These are phyloP conservation scores for Phytophthora foliorum DNA, from an alignment of 352 stramenopile species.

Conservation along the genomic window DNA sequence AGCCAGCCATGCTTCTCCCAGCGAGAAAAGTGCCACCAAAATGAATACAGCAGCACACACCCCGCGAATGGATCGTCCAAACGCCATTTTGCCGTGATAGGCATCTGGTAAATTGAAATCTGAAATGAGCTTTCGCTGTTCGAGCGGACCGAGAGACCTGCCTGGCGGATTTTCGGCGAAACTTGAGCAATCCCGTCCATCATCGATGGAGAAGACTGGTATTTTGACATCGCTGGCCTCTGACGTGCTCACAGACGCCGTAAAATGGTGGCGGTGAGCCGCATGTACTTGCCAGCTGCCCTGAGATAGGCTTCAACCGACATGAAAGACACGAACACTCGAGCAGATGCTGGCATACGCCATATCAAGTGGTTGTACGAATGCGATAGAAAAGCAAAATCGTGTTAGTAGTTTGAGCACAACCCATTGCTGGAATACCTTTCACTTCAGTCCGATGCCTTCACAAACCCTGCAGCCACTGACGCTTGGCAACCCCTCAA, in stretches of 20 bases:
- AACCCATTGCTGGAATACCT: too few species aligned
- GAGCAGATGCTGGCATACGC: too few species aligned
- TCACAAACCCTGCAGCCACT: neutral
- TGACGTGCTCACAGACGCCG: neutral
- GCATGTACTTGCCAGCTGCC: neutral
- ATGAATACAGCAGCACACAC: neutral
- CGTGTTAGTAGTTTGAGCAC: too few species aligned
- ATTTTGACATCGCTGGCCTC: too few species aligned
- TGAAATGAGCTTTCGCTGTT: neutral
- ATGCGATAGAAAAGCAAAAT: too few species aligned
- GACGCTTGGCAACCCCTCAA: slow-evolving; percentile 12
- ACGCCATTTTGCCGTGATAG: neutral
- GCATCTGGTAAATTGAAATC: neutral
- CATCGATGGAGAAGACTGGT: neutral
- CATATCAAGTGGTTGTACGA: too few species aligned
- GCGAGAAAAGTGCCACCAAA: neutral
- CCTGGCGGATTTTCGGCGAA: neutral
- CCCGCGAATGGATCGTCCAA: neutral
- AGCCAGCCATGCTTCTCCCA: neutral
- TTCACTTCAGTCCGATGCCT: too few species aligned
- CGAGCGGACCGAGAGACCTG: too few species aligned
- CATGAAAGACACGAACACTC: too few species aligned
- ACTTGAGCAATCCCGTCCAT: neutral
- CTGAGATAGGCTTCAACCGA: too few species aligned
- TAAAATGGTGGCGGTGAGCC: neutral